These are phyloP conservation scores for Trifolium pratense DNA, from an alignment of 306 rosid genomes.

Conservation along the genomic window DNA sequence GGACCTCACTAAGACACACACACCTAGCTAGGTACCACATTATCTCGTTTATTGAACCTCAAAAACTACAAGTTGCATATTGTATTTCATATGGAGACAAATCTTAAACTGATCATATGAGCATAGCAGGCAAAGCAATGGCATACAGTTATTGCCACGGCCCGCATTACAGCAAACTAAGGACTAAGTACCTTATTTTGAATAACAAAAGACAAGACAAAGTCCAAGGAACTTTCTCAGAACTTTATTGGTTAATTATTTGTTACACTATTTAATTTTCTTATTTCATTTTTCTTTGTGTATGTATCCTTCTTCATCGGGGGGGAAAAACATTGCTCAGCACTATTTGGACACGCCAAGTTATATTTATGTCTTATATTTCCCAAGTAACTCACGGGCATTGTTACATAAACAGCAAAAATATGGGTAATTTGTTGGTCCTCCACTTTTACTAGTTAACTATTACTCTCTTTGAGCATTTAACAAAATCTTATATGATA, in stretches of 20 bases:
- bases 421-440: not conserved
- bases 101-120: not conserved
- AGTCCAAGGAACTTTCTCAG: slow-evolving; percentile 24
- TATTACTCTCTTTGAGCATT: not conserved
- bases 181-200: not conserved
- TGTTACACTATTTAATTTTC: too few species aligned
- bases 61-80: slow-evolving; percentile 30
- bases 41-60: not conserved
- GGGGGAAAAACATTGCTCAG: not conserved
- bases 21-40: not conserved
- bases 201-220: slow-evolving; percentile 36
- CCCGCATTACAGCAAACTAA: slow-evolving; percentile 21
- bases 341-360: slow-evolving; percentile 42
- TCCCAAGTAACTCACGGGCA: slow-evolving; percentile 45
- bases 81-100: slow-evolving; percentile 8
- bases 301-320: slow-evolving; percentile 3
- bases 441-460: not conserved
- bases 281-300: slow-evolving; percentile 3
- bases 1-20: slow-evolving; percentile 1
- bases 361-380: slow-evolving; percentile 21
- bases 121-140: not conserved
- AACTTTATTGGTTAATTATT: slow-evolving; percentile 24
- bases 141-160: not conserved
- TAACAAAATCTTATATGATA: not conserved
- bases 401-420: not conserved